These are phyloP conservation scores for Dianthus caryophyllus DNA, from an alignment of 148 eudicot species.

Conservation along the genomic window DNA sequence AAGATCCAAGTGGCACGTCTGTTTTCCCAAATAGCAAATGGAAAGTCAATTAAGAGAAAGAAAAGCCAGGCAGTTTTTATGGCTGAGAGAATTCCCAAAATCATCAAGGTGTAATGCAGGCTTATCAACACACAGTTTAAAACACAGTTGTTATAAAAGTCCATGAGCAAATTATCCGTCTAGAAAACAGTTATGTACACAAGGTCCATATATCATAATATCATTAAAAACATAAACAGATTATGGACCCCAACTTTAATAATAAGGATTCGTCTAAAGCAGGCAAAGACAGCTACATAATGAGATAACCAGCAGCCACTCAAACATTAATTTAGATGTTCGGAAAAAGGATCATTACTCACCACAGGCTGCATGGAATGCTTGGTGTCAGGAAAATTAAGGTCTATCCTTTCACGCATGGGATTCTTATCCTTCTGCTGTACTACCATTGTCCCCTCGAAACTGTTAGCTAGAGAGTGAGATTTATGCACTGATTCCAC, in stretches of 20 bases:
- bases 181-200: not conserved
- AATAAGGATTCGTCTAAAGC: conserved; percentile 2
- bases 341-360: conserved; percentile 29
- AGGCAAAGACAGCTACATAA: not conserved
- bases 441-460: conserved; percentile 33
- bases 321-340: conserved; percentile 1
- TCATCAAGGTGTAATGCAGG: not conserved
- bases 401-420: conserved; percentile 56
- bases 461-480: conserved; percentile 35
- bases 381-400: conserved; percentile 54
- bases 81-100: not conserved
- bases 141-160: not conserved
- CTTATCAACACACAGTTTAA: not conserved
- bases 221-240: not conserved
- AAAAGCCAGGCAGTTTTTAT: not conserved
- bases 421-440: conserved; percentile 55
- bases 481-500: conserved; percentile 39
- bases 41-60: not conserved
- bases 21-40: not conserved
- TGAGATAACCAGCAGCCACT: not conserved
- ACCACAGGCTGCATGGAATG: conserved; percentile 52
- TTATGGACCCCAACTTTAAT: not conserved
- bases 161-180: not conserved
- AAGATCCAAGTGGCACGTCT: not conserved
- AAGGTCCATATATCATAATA: not conserved